phyloP scores from a whole-genome alignment of 768 basidiomycete genomes.

The Leccinellum rugosiceps region DNA sequence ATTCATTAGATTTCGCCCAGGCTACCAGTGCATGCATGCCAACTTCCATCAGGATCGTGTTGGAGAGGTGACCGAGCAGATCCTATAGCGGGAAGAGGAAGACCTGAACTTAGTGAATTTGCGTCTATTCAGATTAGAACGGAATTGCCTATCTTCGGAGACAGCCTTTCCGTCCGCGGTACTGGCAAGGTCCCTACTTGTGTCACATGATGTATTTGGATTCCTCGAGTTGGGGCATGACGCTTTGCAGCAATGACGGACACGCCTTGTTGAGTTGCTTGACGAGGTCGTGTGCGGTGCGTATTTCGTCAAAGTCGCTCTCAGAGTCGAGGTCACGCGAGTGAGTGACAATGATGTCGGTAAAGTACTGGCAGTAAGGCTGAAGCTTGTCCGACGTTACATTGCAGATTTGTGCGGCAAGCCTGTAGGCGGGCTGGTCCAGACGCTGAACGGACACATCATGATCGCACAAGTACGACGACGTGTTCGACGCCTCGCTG shows the following conservation, averaged over 20 bases:
- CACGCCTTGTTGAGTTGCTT: constrained; percentile 76
- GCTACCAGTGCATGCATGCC: constrained; percentile 76
- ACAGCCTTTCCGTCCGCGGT: too few species aligned
- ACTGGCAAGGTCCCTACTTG: too few species aligned
- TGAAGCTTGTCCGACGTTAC: constrained; percentile 81
- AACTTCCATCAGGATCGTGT: constrained; percentile 59
- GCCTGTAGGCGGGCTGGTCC: constrained; percentile 74
- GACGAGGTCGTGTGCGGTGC: constrained; percentile 80
- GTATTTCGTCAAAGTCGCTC: constrained; percentile 64
- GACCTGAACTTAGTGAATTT: too few species aligned
- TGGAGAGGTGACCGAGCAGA: too few species aligned
- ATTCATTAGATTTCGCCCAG: constrained; percentile 56
- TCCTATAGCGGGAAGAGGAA: too few species aligned
- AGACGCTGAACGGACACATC: constrained; percentile 42
- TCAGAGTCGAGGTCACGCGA: constrained; percentile 51
- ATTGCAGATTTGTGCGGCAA: constrained; percentile 86
- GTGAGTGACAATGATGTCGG: constrained; percentile 73
- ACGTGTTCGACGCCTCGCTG: constrained; percentile 42
- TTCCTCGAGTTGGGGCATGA: constrained; percentile 95
- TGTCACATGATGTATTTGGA: too few species aligned
- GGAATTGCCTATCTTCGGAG: too few species aligned
- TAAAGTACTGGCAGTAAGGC: constrained; percentile 87
- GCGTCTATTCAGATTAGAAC: too few species aligned
- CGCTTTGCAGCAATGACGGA: constrained; percentile 80
- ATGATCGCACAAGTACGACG: constrained; percentile 1